phyloP scores from a whole-genome alignment of 2,329 filamentous ascomycete species.

The Colletotrichum kahawae region DNA sequence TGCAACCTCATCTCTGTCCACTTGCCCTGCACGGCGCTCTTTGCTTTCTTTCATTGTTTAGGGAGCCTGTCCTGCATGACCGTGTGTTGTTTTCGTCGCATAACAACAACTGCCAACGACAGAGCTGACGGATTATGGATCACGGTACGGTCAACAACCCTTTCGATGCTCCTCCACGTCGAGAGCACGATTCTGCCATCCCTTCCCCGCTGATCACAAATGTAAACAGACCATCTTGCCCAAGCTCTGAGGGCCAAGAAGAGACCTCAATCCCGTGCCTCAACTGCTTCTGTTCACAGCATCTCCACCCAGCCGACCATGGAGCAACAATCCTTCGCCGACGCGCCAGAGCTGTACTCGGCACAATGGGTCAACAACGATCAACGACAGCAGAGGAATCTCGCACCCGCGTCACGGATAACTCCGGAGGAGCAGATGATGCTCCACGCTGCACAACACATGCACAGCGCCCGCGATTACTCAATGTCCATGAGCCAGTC shows the following conservation, averaged over 20 bases:
- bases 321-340: conserved; percentile 51
- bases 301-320: conserved; percentile 55
- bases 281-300: conserved; percentile 63
- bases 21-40: background rate
- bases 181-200: conserved; percentile 9
- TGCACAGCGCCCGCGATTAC: conserved; percentile 56
- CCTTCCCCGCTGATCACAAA: conserved; percentile 28
- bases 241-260: conserved; percentile 47
- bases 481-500: conserved; percentile 42
- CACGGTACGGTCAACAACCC: conserved; percentile 13
- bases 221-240: conserved; percentile 33
- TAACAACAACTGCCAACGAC: conserved; percentile 9
- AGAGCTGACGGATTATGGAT: conserved; percentile 15
- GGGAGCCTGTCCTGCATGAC: conserved; percentile 8
- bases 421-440: conserved; percentile 65
- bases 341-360: conserved; percentile 49
- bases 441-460: conserved; percentile 56
- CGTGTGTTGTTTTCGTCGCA: conserved; percentile 25
- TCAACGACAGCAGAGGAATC: conserved; percentile 48
- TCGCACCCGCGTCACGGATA: conserved; percentile 50
- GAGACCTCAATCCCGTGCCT: conserved; percentile 59
- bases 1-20: background rate
- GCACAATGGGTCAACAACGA: conserved; percentile 56
- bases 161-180: background rate
- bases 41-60: conserved; percentile 19